Evolutionary conservation across 306 rosid genomes (phyloP).

Genomic region (Lablab purpureus): DNA sequence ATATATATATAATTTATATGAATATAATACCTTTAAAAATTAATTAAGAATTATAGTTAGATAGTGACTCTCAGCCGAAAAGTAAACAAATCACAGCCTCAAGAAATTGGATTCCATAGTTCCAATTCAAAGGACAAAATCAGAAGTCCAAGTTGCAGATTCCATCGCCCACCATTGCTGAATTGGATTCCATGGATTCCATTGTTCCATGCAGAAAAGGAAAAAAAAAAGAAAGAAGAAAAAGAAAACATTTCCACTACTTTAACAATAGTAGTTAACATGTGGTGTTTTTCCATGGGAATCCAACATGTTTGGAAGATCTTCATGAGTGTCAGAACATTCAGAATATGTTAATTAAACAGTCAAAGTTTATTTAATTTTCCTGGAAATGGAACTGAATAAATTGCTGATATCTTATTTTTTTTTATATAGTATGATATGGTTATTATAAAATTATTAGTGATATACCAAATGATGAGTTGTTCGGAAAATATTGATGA

Average conservation of each 20-base stretch:
- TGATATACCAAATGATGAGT: neutral
- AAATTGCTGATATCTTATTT: neutral
- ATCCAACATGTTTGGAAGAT: constrained; percentile 40
- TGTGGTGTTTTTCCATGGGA: neutral
- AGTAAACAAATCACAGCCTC: neutral
- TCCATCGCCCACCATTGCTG: constrained; percentile 45
- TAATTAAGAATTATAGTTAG: neutral
- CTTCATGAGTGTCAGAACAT: constrained; percentile 11
- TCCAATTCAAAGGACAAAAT: constrained; percentile 32
- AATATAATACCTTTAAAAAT: neutral
- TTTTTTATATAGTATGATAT: neutral
- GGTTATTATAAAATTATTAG: neutral
- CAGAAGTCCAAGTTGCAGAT: constrained; percentile 40
- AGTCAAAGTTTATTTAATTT: neutral
- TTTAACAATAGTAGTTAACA: neutral
- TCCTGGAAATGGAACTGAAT: neutral
- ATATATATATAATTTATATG: neutral
- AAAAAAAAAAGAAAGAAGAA: neutral
- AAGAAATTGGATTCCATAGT: neutral
- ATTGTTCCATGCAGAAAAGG: neutral
- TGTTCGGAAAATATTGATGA: neutral
- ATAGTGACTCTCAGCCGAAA: constrained; percentile 3
- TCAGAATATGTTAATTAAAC: neutral
- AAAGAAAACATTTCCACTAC: neutral
- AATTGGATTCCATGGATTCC: constrained; percentile 7